A percentile compares a stretch with the other conserved stretches of the same genome.
Conservation (phyloP, 768 basidiomycete genomes). For the Hypsizygus marmoreus region DNA sequence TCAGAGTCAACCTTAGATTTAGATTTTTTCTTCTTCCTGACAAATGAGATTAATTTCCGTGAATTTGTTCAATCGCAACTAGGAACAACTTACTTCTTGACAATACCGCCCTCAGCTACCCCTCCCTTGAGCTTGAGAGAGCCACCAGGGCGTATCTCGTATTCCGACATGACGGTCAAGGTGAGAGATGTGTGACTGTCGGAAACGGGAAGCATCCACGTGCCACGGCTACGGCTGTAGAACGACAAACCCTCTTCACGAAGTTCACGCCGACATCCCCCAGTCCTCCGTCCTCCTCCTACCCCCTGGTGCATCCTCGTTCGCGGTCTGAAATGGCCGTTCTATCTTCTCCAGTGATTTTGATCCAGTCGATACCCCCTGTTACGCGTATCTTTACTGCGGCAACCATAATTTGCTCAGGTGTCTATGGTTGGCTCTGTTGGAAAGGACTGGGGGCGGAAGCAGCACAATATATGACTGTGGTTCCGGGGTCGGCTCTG, state of each 20-base stretch:
- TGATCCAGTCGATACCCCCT: slow-evolving; percentile 73
- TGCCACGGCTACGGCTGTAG: slow-evolving; percentile 16
- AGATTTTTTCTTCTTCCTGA: slow-evolving; percentile 88
- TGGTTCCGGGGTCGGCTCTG: slow-evolving; percentile 79
- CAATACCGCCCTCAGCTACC: slow-evolving; percentile 74
- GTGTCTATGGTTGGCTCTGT: slow-evolving; percentile 64
- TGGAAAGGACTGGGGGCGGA: slow-evolving; percentile 48
- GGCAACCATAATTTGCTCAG: slow-evolving; percentile 57
- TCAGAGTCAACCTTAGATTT: slow-evolving; percentile 60
- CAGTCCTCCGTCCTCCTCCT: slow-evolving; percentile 10
- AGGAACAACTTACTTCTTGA: slow-evolving; percentile 74
- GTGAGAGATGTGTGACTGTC: slow-evolving; percentile 7
- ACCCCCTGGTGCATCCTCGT: slow-evolving; percentile 13
- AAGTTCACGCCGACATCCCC: neutral
- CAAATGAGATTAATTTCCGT: slow-evolving; percentile 11
- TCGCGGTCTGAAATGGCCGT: slow-evolving; percentile 58
- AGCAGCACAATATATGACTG: slow-evolving; percentile 66
- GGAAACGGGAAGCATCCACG: slow-evolving; percentile 22
- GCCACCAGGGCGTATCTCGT: slow-evolving; percentile 83
- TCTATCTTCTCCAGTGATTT: slow-evolving; percentile 69
- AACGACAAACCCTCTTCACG: neutral
- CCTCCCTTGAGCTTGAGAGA: slow-evolving; percentile 90
- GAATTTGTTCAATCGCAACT: slow-evolving; percentile 11
- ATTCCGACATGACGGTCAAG: slow-evolving; percentile 66
- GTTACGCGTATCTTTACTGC: slow-evolving; percentile 75